phyloP scores from a whole-genome alignment of 306 rosid species.

The Begonia peltatifolia region DNA sequence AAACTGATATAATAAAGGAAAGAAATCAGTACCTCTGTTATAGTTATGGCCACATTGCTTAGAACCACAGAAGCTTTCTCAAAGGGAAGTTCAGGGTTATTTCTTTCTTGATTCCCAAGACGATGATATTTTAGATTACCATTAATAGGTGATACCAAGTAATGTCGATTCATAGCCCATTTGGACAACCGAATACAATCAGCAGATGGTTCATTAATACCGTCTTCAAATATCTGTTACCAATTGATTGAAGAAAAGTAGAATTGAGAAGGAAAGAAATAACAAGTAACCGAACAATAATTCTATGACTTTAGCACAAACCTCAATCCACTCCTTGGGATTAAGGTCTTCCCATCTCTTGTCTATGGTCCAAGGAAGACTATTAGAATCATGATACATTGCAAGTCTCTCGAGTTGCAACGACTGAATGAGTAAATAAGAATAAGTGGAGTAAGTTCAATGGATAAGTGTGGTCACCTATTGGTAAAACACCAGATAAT shows the following conservation, averaged over 20 bases:
- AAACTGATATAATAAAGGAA: slow-evolving; percentile 1
- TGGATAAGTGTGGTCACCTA: too few species aligned
- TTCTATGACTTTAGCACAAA: slow-evolving; percentile 22
- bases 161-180: slow-evolving; percentile 70
- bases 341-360: slow-evolving; percentile 79
- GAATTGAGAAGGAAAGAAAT: slow-evolving; percentile 7
- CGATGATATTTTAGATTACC: slow-evolving; percentile 85
- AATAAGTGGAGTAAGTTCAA: background rate
- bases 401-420: slow-evolving; percentile 95
- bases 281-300: background rate
- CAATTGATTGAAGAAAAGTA: slow-evolving; percentile 11
- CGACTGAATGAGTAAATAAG: slow-evolving; percentile 31
- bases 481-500: too few species aligned
- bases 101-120: slow-evolving; percentile 83
- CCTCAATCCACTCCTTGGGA: slow-evolving; percentile 94
- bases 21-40: slow-evolving; percentile 55
- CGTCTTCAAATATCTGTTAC: slow-evolving; percentile 84
- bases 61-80: slow-evolving; percentile 79
- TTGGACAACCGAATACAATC: slow-evolving; percentile 31
- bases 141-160: slow-evolving; percentile 81
- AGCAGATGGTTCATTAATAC: slow-evolving; percentile 59
- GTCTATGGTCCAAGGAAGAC: slow-evolving; percentile 75
- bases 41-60: slow-evolving; percentile 66
- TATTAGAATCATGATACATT: slow-evolving; percentile 73
- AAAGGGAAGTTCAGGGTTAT: slow-evolving; percentile 68